Base-by-base conservation (phyloP, 129 eudicot genomes). In the Mikania micrantha region DNA sequence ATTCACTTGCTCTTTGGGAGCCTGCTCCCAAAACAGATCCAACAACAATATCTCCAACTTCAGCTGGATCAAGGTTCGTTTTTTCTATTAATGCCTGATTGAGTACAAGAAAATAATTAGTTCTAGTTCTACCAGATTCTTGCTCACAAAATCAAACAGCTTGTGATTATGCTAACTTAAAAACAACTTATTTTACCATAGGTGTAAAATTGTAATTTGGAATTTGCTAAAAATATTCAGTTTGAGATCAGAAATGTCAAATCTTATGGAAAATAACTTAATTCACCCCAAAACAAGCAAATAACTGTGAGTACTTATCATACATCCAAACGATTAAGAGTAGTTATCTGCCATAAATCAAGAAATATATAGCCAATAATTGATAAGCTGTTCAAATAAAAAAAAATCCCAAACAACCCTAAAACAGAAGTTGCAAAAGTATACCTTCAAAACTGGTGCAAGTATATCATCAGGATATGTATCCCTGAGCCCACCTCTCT, bases 41-140 rank as follows among this genome's bases (percentile, higher is more conserved):
- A 50, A 94, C 99, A 70, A 94, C 88, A 39, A 94, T 89, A 66
- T 94, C 99, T 72, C 95, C 99, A 60, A 94, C 90, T 78, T 94
- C 99, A 79, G 82, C 81, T 27, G 97, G 97, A 64, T 87, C 78
- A 24, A 94, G 42, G 59, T 89, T 89, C 60, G 95, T 94, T 82
- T 89, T 94, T 58, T 94, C 99, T 29, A 94, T 81, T 45, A 94
- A 34, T 8, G 97, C 97, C 99, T 89, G 81, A 29, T 38, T 38
- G 52, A 31, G 70, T 4, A 41, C 44, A 29, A 54, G 10, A 45
- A 44, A 40, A 29, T 3, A 56, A 22, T 44, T 54, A 20, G 17
- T 20, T 24, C 21, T n/a, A n/a, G n/a, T n/a, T 32, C 36, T 32
- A 58, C 53, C 22, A 38, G 38, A 4, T 7, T 20, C 35, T 39